These are phyloP conservation scores for Hericium rajendrae DNA, from an alignment of 768 basidiomycete genomes.

Conservation along the genomic window DNA sequence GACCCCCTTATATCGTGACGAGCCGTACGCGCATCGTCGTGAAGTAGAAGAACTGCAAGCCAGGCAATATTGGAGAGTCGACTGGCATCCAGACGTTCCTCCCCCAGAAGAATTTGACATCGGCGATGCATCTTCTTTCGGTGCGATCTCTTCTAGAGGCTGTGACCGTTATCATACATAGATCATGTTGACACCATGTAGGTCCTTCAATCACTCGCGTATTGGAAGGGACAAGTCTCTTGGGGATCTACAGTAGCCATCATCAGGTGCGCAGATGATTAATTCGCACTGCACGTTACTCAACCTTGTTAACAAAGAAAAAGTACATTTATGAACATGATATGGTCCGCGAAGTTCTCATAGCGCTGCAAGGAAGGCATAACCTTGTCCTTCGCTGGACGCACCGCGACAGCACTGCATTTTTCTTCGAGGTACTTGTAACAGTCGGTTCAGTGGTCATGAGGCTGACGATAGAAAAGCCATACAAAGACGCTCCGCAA, in stretches of 20 bases:
- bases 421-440: constrained; percentile 23
- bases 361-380: constrained; percentile 62
- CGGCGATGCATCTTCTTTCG: constrained; percentile 65
- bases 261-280: background rate
- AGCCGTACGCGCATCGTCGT: constrained; percentile 32
- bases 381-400: constrained; percentile 43
- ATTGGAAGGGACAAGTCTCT: constrained; percentile 30
- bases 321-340: constrained; percentile 67
- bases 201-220: constrained; percentile 36
- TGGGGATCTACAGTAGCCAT: constrained; percentile 23
- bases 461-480: constrained; percentile 24
- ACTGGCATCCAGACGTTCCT: constrained; percentile 45
- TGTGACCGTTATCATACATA: background rate
- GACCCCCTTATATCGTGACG: background rate
- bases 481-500: constrained; percentile 41
- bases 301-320: constrained; percentile 24
- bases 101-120: constrained; percentile 43
- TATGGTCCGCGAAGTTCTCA: constrained; percentile 67
- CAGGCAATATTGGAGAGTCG: constrained; percentile 67
- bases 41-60: constrained; percentile 53
- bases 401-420: constrained; percentile 17
- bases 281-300: too few species aligned
- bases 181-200: constrained; percentile 14
- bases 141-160: constrained; percentile 23
- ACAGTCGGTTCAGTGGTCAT: constrained; percentile 5